phyloP scores from a whole-genome alignment of 176 grass and related monocot species.

The Microstegium vimineum region DNA sequence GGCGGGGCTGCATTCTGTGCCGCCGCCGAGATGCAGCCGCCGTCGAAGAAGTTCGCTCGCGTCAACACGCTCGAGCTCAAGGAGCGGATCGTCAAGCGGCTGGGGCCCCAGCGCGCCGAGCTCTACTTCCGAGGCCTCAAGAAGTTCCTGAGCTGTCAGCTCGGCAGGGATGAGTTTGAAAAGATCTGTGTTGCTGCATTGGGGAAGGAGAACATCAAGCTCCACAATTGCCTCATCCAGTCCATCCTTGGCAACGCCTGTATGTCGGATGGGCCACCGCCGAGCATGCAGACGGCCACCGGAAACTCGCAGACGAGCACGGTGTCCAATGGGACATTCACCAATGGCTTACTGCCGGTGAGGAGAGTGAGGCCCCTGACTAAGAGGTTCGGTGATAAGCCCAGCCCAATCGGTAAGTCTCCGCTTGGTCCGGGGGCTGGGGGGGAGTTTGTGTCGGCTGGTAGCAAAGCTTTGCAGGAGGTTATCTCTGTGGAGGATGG shows the following conservation, averaged over 20 bases:
- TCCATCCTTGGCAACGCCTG: constrained; percentile 55
- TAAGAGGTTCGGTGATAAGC: constrained; percentile 43
- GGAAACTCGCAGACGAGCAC: constrained; percentile 61
- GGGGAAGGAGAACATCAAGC: constrained; percentile 60
- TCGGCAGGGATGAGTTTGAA: constrained; percentile 56
- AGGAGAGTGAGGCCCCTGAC: constrained; percentile 11
- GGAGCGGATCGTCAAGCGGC: constrained; percentile 41
- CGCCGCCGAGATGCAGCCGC: constrained; percentile 38
- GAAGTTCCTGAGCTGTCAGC: constrained; percentile 43
- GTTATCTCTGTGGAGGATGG: constrained; percentile 68
- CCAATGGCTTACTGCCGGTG: not conserved
- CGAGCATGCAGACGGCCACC: constrained; percentile 47
- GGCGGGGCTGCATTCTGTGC: constrained; percentile 30
- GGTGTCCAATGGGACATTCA: constrained; percentile 34
- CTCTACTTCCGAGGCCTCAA: constrained; percentile 49
- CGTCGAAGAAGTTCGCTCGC: constrained; percentile 40
- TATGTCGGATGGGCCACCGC: constrained; percentile 1
- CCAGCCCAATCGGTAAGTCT: constrained; percentile 53
- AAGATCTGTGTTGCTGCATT: constrained; percentile 48
- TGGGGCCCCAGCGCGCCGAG: constrained; percentile 49
- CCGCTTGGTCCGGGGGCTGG: constrained; percentile 37
- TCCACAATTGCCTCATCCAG: constrained; percentile 58
- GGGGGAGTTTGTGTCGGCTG: constrained; percentile 44
- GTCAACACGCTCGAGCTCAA: constrained; percentile 56
- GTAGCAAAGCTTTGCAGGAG: constrained; percentile 48